A percentile compares a stretch with the other conserved stretches of the same genome.
Conservation (phyloP, 169 alveolate genomes). For the Eimeria falciformis region DNA sequence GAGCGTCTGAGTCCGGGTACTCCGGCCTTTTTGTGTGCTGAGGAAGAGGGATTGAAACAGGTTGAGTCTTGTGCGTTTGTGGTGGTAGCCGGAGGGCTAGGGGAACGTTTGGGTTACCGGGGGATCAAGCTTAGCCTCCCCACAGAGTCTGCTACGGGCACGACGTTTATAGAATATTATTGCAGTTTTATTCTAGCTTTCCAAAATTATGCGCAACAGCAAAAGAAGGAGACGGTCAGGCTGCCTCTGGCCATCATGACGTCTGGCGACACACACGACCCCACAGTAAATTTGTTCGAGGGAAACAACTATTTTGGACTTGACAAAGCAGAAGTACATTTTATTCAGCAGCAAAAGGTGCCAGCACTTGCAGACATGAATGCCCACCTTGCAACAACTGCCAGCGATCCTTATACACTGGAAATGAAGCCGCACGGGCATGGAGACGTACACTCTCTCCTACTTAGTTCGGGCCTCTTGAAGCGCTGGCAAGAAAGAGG, state of each 20-base stretch:
- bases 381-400: constrained; percentile 88
- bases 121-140: constrained; percentile 94
- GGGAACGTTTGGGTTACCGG: constrained; percentile 94
- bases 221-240: constrained; percentile 8
- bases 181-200: constrained; percentile 85
- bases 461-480: constrained; percentile 87
- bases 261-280: constrained; percentile 94
- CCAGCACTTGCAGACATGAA: constrained; percentile 94
- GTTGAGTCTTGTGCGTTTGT: constrained; percentile 90
- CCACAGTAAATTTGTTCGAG: constrained; percentile 87
- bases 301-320: constrained; percentile 89
- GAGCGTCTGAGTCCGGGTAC: constrained; percentile 63
- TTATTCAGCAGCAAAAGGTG: constrained; percentile 94
- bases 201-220: constrained; percentile 14
- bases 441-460: constrained; percentile 96
- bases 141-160: constrained; percentile 81
- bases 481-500: constrained; percentile 81
- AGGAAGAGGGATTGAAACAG: constrained; percentile 70
- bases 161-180: constrained; percentile 88
- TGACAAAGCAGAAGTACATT: constrained; percentile 85
- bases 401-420: constrained; percentile 50
- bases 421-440: constrained; percentile 96
- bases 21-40: constrained; percentile 28
- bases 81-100: constrained; percentile 97
- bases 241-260: constrained; percentile 94